Evolutionary conservation across 306 rosid species (phyloP), one percentile per base, ranked within the genome.

Genomic region (Prunus mume): DNA sequence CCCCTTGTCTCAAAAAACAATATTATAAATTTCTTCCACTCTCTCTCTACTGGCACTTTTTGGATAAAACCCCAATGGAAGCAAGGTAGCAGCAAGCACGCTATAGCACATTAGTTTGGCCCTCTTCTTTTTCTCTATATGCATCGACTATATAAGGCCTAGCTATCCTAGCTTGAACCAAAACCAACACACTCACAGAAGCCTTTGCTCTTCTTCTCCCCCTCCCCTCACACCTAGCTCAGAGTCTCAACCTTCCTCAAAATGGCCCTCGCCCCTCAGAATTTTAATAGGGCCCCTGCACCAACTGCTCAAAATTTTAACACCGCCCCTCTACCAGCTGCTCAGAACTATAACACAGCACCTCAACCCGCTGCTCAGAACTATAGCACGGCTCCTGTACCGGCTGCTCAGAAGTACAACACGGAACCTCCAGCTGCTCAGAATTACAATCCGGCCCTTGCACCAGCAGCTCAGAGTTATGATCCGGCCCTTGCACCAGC

Each of bases 51-150:
- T 6, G 68, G 68, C 6, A 76, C 75, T 73, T 80, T 72, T 22
- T 60, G 45, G 27, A 68, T 38, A 46, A 82, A 82, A 79, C 89
- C 83, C 73, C 69, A 65, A 30, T 46, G 68, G 82, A 91, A 91
- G 96, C 86, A 91, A 88, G 90, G 93, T 80, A 87, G 76, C 83
- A 46, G 20, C 43, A 15, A 22, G 32, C 32, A 6, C 7, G 43
- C 9, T 7, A 38, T 52, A 52, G 79, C 71, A 73, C 65, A 74
- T 22, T 60, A 24, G 10, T 14, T 56, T 38, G 12, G 65, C 68
- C 34, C 14, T 56, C 18, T 2, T 3, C 55, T 8, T 58, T 3
- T 58, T 14, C 3, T 14, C 7, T 6, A 19, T 12, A 30, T 63
- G 12, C 43, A 63, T 63, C 68, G 30, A 30, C 68, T 73, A 73